Evolutionary conservation across 768 basidiomycete species (phyloP).

Genomic region (Tricholoma bakamatsutake): DNA sequence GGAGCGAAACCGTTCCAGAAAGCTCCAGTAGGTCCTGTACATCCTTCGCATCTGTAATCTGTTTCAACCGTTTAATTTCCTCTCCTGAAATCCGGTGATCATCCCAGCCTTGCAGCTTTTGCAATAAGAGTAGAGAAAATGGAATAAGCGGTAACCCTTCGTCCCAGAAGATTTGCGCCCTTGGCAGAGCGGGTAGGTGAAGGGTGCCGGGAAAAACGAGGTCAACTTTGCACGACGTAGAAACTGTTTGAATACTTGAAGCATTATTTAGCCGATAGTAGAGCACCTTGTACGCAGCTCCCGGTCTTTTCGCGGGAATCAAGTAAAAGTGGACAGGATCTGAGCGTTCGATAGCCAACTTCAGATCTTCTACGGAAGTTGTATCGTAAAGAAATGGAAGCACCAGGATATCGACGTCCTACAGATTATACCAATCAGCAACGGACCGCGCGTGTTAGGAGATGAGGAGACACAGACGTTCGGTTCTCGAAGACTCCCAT

Average conservation of each 20-base stretch:
- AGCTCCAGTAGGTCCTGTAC: conserved; percentile 8
- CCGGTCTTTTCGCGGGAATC: conserved; percentile 28
- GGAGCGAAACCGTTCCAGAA: conserved; percentile 1
- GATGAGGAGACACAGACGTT: conserved; percentile 22
- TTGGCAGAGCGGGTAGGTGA: conserved; percentile 30
- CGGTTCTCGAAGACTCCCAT: conserved; percentile 30
- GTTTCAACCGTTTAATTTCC: conserved; percentile 10
- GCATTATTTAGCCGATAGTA: conserved; percentile 25
- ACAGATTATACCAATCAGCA: not conserved
- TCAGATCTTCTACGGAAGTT: conserved; percentile 25
- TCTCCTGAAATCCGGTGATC: conserved; percentile 12
- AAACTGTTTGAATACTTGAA: conserved; percentile 10
- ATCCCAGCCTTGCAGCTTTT: conserved; percentile 18
- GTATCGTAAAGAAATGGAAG: conserved; percentile 12
- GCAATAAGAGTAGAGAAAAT: conserved; percentile 15
- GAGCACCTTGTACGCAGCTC: conserved; percentile 33
- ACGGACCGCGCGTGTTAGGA: not conserved
- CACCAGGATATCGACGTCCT: conserved; percentile 32
- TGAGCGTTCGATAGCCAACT: conserved; percentile 24
- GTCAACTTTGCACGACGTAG: conserved; percentile 36
- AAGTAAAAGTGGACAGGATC: conserved; percentile 32
- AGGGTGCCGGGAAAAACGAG: conserved; percentile 35
- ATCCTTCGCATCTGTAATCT: conserved; percentile 13
- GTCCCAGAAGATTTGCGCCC: conserved; percentile 15
- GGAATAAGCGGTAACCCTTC: conserved; percentile 18